Evolutionary conservation across 2,329 filamentous ascomycete species (phyloP), one percentile per base, ranked within the genome.

Genomic region (Penicillium sp.): DNA sequence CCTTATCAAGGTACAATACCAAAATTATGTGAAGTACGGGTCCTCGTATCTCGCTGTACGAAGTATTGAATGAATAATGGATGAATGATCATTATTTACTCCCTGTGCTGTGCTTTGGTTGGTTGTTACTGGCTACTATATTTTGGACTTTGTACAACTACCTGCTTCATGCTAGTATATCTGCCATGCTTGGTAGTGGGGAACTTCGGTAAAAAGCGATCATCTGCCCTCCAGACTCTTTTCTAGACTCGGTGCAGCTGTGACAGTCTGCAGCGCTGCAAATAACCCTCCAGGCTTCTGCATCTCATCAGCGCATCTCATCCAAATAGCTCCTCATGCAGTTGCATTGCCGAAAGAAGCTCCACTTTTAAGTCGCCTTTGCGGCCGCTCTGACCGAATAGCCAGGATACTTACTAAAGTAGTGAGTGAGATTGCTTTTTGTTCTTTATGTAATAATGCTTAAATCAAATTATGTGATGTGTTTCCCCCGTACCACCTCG

Each of bases 1-100:
- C 57, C 62, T 66, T 59, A 66, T 66, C 60, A 53, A 60, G 57
- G 35, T 54, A 54, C 35, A 28, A 24, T 53, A 53, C 30, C 37
- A 37, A 17, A 15, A 35, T 22, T 33, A 12, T 2, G 22, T 54
- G 13, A 40, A 22, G 55, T 64, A 64, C 51, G 42, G 51, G 22
- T 38, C 51, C 33, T 44, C 8, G 53, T 44, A 51, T 3, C 8
- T n/a, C 12, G 13, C 24, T 47, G 40, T 45, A 59, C 19, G 24
- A 15, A 19, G 5, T 17, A 10, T 22, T 22, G 17, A 51, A 19
- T 24, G 24, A 13, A 30, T 49, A 51, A 19, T 24, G 15, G 22
- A 30, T 49, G 45, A n/a, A n/a, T 33, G 30, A 33, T 33, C 12
- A 33, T 49, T n/a, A 17, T 17, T 30, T 19, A n/a, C 45, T 49